These are phyloP conservation scores for Phialophora macrospora DNA, from an alignment of 2,329 filamentous ascomycete species.

Conservation along the genomic window DNA sequence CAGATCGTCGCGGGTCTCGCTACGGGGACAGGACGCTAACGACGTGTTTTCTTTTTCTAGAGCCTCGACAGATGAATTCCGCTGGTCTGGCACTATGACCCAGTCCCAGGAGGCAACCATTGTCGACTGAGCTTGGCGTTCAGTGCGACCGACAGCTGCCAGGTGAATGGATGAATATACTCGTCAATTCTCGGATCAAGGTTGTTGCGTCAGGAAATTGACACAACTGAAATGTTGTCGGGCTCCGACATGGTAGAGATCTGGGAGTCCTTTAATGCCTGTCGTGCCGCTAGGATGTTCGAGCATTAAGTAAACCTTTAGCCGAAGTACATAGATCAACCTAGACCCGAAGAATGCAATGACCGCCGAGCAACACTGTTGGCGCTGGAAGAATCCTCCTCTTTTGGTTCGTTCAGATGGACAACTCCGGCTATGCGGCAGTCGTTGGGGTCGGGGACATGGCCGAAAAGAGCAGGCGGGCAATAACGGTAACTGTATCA, in stretches of 20 bases:
- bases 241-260: not conserved
- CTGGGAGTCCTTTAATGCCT: not conserved
- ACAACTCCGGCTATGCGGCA: not conserved
- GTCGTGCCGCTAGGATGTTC: not conserved
- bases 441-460: not conserved
- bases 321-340: no score
- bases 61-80: constrained; percentile 12
- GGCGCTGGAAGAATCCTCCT: not conserved
- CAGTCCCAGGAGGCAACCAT: not conserved
- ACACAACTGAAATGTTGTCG: not conserved
- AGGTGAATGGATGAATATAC: not conserved
- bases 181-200: not conserved
- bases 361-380: not conserved
- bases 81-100: constrained; percentile 10
- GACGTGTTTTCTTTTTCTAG: not conserved
- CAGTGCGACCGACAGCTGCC: not conserved
- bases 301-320: no score
- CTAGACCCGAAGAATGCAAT: not conserved
- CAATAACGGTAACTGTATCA: no score
- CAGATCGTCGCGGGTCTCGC: not conserved
- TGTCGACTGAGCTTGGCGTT: not conserved
- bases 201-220: not conserved
- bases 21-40: not conserved
- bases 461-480: not conserved
- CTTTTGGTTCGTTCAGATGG: no score